A percentile compares a stretch with the other conserved stretches of the same genome.
Evolutionary conservation across 2,329 filamentous ascomycete genomes (phyloP).

Genomic region (Lasiodiplodia gonubiensis): DNA sequence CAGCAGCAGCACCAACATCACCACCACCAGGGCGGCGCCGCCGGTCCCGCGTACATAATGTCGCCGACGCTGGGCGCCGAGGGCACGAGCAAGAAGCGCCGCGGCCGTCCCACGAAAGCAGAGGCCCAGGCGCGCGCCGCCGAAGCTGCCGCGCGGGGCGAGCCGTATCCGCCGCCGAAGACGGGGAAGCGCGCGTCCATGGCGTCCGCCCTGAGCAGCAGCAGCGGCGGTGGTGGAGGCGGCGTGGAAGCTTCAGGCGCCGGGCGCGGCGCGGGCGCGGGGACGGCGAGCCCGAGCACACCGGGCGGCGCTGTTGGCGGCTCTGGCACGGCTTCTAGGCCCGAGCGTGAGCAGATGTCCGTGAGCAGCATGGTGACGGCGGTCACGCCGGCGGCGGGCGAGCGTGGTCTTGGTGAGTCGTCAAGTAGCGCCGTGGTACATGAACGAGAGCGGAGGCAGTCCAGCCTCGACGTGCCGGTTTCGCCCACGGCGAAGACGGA

Average conservation of each 20-base stretch:
- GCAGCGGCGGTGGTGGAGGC: neutral
- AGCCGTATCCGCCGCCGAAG: constrained; percentile 47
- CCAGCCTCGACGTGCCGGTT: constrained; percentile 7
- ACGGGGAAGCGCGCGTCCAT: constrained; percentile 37
- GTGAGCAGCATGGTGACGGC: constrained; percentile 45
- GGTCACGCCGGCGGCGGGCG: constrained; percentile 41
- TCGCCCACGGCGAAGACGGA: constrained; percentile 13
- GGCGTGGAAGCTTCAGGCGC: constrained; percentile 34
- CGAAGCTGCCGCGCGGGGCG: constrained; percentile 47
- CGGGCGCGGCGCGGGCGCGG: constrained; percentile 16
- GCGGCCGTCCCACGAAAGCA: constrained; percentile 55
- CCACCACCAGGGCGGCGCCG: constrained; percentile 32
- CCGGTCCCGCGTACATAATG: constrained; percentile 39
- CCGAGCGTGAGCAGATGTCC: constrained; percentile 38
- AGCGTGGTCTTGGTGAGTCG: constrained; percentile 43
- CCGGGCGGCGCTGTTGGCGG: constrained; percentile 27
- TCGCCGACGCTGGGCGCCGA: constrained; percentile 39
- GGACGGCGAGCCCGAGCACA: constrained; percentile 34
- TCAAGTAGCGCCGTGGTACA: constrained; percentile 30
- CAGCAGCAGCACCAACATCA: neutral
- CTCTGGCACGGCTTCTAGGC: constrained; percentile 38
- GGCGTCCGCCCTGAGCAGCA: constrained; percentile 23
- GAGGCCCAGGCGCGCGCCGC: constrained; percentile 53
- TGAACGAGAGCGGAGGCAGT: neutral
- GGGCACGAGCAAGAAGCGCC: constrained; percentile 52